Evolutionary conservation across 2,329 filamentous ascomycete species (phyloP), one percentile per base, ranked within the genome.

Genomic region (Zasmidium angulare): DNA sequence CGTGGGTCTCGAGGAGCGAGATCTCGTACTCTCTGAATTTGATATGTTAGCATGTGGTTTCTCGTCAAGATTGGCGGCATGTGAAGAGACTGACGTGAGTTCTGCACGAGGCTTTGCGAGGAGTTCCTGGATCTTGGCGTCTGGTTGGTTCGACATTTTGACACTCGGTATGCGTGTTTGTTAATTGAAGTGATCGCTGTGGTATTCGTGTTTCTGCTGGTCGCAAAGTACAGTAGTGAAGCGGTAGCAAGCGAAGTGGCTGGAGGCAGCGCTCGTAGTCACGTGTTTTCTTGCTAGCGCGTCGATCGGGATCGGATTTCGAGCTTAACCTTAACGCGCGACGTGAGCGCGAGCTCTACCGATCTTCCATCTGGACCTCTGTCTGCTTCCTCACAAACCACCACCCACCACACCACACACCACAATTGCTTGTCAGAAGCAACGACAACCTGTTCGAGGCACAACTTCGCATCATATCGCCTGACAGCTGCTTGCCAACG

Each of bases 91-190:
- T 69, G 86, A 96, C 91, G 92, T 96, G 78, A 96, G 89, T 75
- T 97, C 93, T 72, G 84, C 86, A 78, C 91, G 90, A 66, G 91
- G 88, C 84, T 96, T 96, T 76, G 85, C 88, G 66, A 96, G 86
- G 72, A 96, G 86, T 77, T 96, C 92, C 77, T 78, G 75, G 46
- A 79, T 74, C 71, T 79, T 79, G 60, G 73, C 67, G 69, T 80
- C 78, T 40, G 71, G 58, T 59, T 29, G 36, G 36, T 64, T 55
- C 29, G 66, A 60, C 72, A 69, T 71, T 56, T 63, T 58, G 31
- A 29, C 26, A 20, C 19, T 48, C 31, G 55, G 40, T 14, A 7
- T 20, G 59, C 11, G 36, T 46, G 29, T 50, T 46, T 53, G 43
- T 46, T 57, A 31, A 51, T 51, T 49, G 11, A 51, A 51, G 24